phyloP scores from a whole-genome alignment of 306 rosid species.

The Cucurbita moschata region DNA sequence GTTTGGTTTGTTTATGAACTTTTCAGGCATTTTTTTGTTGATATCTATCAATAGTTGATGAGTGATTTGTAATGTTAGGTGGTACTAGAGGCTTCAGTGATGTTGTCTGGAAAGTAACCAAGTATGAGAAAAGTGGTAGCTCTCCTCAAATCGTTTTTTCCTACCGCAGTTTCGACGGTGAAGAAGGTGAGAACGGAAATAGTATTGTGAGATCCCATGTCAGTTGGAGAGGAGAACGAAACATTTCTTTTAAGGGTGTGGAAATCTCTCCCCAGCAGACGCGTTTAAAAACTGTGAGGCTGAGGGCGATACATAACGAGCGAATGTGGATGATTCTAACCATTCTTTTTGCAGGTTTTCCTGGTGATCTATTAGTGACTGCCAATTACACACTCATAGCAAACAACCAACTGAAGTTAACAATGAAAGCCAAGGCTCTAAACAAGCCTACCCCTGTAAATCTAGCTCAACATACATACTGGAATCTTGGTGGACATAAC shows the following conservation, averaged over 20 bases:
- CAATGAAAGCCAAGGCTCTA: slow-evolving; percentile 58
- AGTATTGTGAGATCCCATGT: no score
- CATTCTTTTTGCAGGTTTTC: slow-evolving; percentile 46
- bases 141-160: slow-evolving; percentile 47
- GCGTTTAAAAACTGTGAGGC: no score
- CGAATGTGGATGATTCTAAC: no score
- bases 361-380: slow-evolving; percentile 53
- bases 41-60: neutral
- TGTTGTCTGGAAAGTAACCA: slow-evolving; percentile 56
- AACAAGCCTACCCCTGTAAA: slow-evolving; percentile 82
- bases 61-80: slow-evolving; percentile 22
- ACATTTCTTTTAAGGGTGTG: no score
- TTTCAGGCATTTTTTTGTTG: neutral
- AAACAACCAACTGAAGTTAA: slow-evolving; percentile 24
- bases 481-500: slow-evolving; percentile 78
- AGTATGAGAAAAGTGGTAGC: slow-evolving; percentile 26
- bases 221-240: no score
- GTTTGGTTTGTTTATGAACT: neutral
- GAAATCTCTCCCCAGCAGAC: no score
- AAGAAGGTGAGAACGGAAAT: slow-evolving; percentile 36
- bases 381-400: slow-evolving; percentile 42
- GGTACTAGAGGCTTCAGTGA: slow-evolving; percentile 70
- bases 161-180: slow-evolving; percentile 64
- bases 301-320: no score
- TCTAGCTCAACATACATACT: slow-evolving; percentile 60